These are phyloP conservation scores for Garcia nutans DNA, from an alignment of 345 rosid species.

Conservation along the genomic window DNA sequence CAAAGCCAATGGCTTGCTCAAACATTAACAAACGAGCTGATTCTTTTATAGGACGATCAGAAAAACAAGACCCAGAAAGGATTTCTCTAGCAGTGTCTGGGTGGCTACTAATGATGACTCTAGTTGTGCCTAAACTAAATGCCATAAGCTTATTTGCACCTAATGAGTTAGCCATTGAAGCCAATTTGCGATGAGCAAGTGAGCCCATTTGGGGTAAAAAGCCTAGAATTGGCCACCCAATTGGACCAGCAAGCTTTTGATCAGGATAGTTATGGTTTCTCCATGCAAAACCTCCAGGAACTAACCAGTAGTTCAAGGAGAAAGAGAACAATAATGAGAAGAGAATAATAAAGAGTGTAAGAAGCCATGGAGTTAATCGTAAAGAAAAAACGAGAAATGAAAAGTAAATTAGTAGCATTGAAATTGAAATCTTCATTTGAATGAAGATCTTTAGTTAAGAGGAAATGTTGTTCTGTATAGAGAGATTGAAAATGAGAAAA, in stretches of 20 bases:
- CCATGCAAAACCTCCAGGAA: conserved; percentile 78
- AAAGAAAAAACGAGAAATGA: conserved; percentile 20
- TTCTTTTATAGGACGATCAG: conserved; percentile 59
- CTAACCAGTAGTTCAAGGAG: conserved; percentile 36
- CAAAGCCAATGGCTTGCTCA: conserved; percentile 71
- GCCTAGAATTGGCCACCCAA: conserved; percentile 58
- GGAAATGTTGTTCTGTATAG: neutral
- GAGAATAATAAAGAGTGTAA: conserved; percentile 26
- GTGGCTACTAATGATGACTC: conserved; percentile 53
- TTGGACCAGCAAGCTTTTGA: conserved; percentile 42
- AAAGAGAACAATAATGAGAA: conserved; percentile 25
- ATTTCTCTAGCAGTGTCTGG: conserved; percentile 64
- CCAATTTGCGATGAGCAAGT: conserved; percentile 57
- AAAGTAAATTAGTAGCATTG: conserved; percentile 9
- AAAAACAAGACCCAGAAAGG: conserved; percentile 46
- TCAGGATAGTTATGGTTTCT: conserved; percentile 30
- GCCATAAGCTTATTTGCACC: conserved; percentile 57
- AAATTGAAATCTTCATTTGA: conserved; percentile 31
- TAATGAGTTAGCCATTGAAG: conserved; percentile 41
- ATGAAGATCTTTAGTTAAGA: neutral
- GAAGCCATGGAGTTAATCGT: conserved; percentile 24
- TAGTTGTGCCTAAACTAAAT: conserved; percentile 49
- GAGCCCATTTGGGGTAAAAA: conserved; percentile 53
- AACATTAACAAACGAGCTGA: conserved; percentile 60
- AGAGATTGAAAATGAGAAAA: conserved; percentile 20